Evolutionary conservation across 371 early-diverging fungal species (phyloP), one percentile per base, ranked within the genome.

Genomic region (Actinomortierella wolfii): DNA sequence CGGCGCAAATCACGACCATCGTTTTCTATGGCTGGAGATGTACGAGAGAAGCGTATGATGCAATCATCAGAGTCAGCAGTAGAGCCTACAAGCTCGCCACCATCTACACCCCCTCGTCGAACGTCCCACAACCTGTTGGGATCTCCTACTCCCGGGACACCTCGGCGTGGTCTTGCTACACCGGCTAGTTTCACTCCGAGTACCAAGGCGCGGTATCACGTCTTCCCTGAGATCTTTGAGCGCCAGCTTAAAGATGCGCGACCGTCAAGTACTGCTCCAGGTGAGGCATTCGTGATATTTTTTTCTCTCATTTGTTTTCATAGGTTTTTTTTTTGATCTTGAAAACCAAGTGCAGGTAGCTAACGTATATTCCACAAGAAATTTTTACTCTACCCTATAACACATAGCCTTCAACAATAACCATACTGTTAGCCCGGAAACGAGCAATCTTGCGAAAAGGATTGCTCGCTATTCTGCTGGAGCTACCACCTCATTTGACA

Each of bases 201-300:
- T 7, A 56, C 56, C 44, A 54, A 59, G 20, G 68, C 63, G n/a
- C 49, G 68, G 11, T 59, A 46, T 39, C 62, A 63, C 45, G 59
- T 68, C 20, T 68, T 68, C 34, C 68, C 68, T 20, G 68, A 68
- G 29, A 62, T 68, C 0, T 50, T 68, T 9, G 68, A 68, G 48
- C 48, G 46, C 26, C 68, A 68, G 21, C 52, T 68, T 6, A 58
- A 63, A 34, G 58, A 63, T 4, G 47, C 62, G 4, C 63, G 62
- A 20, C 46, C 68, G 1, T 57, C 68, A 15, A 17, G 51, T 4
- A 50, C 54, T 1, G 61, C 54, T 18, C 61, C 61, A 54, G 54
- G 67, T 61, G 56, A 41, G 25, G 18, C n/a, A n/a, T n/a, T n/a
- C n/a, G n/a, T n/a, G n/a, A n/a, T n/a, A n/a, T n/a, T n/a, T n/a